These are phyloP conservation scores for Bertia moriformis DNA, from an alignment of 2,329 filamentous ascomycete genomes.

Conservation along the genomic window DNA sequence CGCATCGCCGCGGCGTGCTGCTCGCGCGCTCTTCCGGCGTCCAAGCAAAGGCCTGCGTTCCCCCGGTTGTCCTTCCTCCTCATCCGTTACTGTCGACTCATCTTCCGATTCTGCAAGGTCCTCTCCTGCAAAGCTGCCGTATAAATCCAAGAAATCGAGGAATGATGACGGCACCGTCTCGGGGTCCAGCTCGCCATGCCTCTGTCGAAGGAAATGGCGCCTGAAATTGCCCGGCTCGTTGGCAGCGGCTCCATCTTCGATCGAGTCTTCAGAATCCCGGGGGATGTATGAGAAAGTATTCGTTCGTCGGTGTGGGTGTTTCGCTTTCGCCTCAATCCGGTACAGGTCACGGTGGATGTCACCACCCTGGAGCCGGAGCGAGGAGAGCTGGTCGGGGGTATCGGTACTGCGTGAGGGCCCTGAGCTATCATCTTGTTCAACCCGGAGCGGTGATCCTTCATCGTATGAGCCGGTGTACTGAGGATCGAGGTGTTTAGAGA, in stretches of 20 bases:
- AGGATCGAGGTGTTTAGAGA: conserved; percentile 8
- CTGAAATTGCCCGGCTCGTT: conserved; percentile 33
- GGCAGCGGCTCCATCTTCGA: conserved; percentile 12
- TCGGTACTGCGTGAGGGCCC: too few relatives aligned
- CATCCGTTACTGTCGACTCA: conserved; percentile 41
- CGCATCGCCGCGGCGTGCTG: conserved; percentile 28
- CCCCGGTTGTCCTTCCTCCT: conserved; percentile 30
- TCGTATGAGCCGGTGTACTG: conserved; percentile 9
- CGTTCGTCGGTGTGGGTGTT: conserved; percentile 24
- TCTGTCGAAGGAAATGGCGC: conserved; percentile 25
- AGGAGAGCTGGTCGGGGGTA: conserved; percentile 35
- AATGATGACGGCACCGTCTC: conserved; percentile 52
- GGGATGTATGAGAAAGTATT: conserved; percentile 50
- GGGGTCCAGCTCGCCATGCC: conserved; percentile 23
- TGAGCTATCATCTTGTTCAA: background rate
- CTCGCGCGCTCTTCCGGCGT: conserved; percentile 27
- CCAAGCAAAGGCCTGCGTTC: conserved; percentile 8
- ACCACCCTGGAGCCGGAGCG: conserved; percentile 58
- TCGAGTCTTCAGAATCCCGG: conserved; percentile 5
- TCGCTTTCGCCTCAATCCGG: conserved; percentile 34
- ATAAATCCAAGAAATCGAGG: conserved; percentile 62
- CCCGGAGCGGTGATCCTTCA: conserved; percentile 3
- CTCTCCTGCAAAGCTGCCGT: conserved; percentile 65
- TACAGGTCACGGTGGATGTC: conserved; percentile 70
- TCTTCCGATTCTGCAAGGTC: conserved; percentile 44